phyloP scores from a whole-genome alignment of 2,329 filamentous ascomycete genomes.

The Fusarium sp. region DNA sequence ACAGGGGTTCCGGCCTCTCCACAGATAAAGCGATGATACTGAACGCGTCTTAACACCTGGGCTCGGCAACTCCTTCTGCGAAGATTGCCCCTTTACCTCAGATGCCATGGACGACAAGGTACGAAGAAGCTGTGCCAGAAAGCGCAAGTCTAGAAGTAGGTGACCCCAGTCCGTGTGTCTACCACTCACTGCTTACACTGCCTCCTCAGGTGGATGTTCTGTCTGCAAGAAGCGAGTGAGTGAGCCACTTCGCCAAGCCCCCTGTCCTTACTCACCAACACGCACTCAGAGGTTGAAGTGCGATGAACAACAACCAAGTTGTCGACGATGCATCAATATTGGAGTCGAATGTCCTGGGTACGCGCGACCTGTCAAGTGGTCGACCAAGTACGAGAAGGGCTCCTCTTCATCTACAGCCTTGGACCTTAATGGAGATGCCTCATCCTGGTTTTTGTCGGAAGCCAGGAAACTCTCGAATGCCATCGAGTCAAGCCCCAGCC shows the following conservation, averaged over 20 bases:
- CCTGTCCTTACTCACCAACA: background rate
- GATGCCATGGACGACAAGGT: background rate
- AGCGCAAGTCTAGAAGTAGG: conserved; percentile 19
- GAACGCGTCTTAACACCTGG: background rate
- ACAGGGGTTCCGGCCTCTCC: background rate
- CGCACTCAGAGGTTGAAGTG: conserved; percentile 26
- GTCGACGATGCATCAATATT: conserved; percentile 23
- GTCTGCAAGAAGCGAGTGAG: conserved; percentile 25
- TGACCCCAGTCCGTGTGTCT: too few relatives aligned
- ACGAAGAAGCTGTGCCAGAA: background rate
- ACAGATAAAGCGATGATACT: background rate
- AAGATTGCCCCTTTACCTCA: background rate
- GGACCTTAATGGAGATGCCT: rapidly evolving
- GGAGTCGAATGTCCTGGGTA: conserved; percentile 28
- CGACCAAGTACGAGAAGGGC: conserved; percentile 29
- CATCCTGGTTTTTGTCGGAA: background rate
- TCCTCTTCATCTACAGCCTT: background rate
- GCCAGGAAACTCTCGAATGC: background rate
- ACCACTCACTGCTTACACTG: too few relatives aligned
- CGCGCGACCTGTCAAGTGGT: conserved; percentile 29
- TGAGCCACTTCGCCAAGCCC: background rate
- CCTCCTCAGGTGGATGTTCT: conserved; percentile 9
- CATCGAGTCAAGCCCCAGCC: background rate
- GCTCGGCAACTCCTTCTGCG: background rate
- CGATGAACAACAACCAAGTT: conserved; percentile 26